Base-by-base conservation (phyloP, 257 asterid species). In the Parsonsia alboflavescens region DNA sequence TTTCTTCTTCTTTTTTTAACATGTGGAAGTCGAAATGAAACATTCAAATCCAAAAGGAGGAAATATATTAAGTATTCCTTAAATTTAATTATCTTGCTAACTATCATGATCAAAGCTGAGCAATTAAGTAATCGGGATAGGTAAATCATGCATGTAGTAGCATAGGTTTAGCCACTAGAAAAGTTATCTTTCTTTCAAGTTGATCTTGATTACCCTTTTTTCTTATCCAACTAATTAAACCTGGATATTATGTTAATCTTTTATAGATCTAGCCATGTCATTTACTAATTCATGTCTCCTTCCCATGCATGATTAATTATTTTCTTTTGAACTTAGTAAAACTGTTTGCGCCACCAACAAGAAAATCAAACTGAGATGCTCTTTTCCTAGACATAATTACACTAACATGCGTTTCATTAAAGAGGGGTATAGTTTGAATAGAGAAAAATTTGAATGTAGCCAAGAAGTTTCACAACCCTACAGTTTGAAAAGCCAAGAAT, bases 381-480 rank as follows among this genome's bases (percentile, higher is more conserved):
- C 33, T 68, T 62, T 73, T 46, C 52, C 21, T 24, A 16, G 59
- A 59, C 76, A 73, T 59, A 17, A 61, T 61, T 30, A 5, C 77
- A 50, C 77, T 49, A 73, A 58, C 39, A 36, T 10, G 22, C 8
- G 49, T 24, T 73, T 67, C 41, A 39, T 16, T 10, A 28, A 39
- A 61, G 0, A 7, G 24, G 66, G 10, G 68, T 77, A 36, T 42
- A 19, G n/a, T n/a, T n/a, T n/a, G n/a, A n/a, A n/a, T n/a, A n/a
- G n/a, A n/a, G 52, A 56, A 57, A 52, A 63, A 65, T 71, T 63
- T 71, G 76, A 71, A 52, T 71, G 4, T 65, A 22, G 52, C 69
- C 61, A 56, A 65, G 63, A 72, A 54, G 64, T 78, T 78, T 72
- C 74, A 30, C 68, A 22, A 44, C 21, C 70, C 1, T 42, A n/a